Base-by-base conservation (phyloP, 441 rosid species). In the Adansonia gregorii region DNA sequence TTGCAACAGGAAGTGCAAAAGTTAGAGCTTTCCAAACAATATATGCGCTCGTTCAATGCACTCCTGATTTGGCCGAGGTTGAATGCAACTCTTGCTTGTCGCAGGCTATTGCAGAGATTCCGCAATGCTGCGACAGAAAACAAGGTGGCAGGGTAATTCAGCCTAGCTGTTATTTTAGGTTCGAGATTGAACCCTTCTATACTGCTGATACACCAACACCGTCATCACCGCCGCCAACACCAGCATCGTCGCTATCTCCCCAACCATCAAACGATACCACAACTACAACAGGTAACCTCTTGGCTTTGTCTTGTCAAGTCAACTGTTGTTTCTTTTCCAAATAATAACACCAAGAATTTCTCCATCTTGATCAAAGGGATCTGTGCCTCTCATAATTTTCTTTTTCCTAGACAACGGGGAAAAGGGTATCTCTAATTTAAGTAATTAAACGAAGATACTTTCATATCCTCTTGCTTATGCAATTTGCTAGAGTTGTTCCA, bases 31-130 rank as follows among this genome's bases (percentile, higher is more conserved):
- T 86, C 45, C 41, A 73, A 31, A 86, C 83, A 19, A 65, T 89
- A 70, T 90, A 76, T 67, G 91, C 85, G 19, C 65, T 88, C 3
- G 86, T 76, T 45, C 91, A 90, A 66, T 92, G 96, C 63, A 85
- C 89, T 4, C 86, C 87, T 1, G 91, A 90, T 61, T 71, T 93
- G 52, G 60, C 89, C 9, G 51, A 58, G 63, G 27, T 35, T 14
- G 78, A 81, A 0, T 93, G 97, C 78, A 24, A 39, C 4, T 66
- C 84, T 49, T 93, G 96, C 80, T 45, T 89, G 12, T 20, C 11
- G 3, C 49, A n/a, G 17, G 52, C 31, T 2, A 11, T 39, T 39
- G 35, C 10, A 15, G 81, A 78, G 12, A 80, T 85, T 19, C 76
- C 63, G 7, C 0, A 0, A 0, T 82, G 83, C 35, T 87, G 86